Conservation (phyloP, 169 alveolate species). For the Eimeria zaria region DNA sequence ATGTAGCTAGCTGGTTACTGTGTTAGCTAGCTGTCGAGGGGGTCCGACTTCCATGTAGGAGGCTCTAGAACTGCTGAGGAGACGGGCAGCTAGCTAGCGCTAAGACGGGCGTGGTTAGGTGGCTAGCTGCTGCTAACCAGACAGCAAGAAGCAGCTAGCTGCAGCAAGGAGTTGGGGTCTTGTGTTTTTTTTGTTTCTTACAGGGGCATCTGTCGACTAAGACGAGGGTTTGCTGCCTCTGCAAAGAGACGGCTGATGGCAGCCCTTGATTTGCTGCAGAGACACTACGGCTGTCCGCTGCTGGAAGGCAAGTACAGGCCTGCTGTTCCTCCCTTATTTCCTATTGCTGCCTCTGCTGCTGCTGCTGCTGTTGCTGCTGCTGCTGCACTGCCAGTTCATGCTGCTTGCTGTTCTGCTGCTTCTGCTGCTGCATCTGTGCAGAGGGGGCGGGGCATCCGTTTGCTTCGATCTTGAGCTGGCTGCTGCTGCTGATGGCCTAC, state of each 20-base stretch:
- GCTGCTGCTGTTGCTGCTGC: neutral
- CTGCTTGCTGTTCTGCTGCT: slow-evolving; percentile 4
- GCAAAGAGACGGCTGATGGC: slow-evolving; percentile 75
- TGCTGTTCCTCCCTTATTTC: neutral
- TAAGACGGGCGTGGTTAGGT: no score
- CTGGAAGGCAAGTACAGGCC: slow-evolving; percentile 33
- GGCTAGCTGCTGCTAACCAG: no score
- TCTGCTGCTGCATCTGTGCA: slow-evolving; percentile 29
- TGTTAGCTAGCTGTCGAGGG: neutral
- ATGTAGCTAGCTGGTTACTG: neutral
- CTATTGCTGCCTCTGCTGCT: neutral
- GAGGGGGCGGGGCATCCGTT: slow-evolving; percentile 66
- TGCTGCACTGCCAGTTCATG: neutral
- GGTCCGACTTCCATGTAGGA: neutral
- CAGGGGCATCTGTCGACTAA: slow-evolving; percentile 73
- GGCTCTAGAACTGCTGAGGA: neutral
- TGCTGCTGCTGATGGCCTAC: slow-evolving; percentile 75
- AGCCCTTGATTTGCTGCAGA: slow-evolving; percentile 66
- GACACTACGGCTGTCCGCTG: slow-evolving; percentile 55
- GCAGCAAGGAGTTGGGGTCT: neutral
- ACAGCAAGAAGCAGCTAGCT: no score
- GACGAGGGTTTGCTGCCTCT: slow-evolving; percentile 77
- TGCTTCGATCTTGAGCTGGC: slow-evolving; percentile 55
- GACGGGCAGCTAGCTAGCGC: neutral
- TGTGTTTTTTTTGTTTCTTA: neutral